Conservation (phyloP, 768 basidiomycete genomes). For the Serendipita indica region DNA sequence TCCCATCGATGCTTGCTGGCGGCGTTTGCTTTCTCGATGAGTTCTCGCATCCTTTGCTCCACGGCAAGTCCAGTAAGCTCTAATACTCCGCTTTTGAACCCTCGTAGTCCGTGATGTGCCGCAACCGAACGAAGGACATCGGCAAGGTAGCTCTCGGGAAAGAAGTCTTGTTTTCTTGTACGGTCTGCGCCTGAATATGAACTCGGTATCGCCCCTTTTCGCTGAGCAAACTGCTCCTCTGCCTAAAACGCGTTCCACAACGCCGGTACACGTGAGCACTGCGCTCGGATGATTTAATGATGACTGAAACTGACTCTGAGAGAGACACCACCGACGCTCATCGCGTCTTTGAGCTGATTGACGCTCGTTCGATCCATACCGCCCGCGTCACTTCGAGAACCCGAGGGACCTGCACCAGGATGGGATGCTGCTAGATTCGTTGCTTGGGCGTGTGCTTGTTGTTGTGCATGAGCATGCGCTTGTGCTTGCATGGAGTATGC, state of each 20-base stretch:
- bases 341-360: conserved; percentile 2
- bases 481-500: not conserved
- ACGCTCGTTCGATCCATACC: not conserved
- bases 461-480: not conserved
- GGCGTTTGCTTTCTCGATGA: conserved; percentile 50
- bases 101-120: conserved; percentile 50
- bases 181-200: conserved; percentile 34
- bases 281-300: not conserved
- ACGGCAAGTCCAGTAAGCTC: conserved; percentile 70
- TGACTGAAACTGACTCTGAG: not conserved
- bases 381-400: not conserved
- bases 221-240: not conserved
- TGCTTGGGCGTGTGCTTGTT: not conserved
- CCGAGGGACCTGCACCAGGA: not conserved
- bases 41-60: conserved; percentile 55
- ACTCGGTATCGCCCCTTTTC: not conserved
- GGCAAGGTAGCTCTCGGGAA: conserved; percentile 51
- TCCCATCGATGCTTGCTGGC: conserved; percentile 57
- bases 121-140: conserved; percentile 54
- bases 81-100: conserved; percentile 53
- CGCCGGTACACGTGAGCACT: not conserved
- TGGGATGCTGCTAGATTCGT: not conserved
- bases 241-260: not conserved
- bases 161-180: conserved; percentile 59
- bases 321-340: not conserved